Evolutionary conservation across 2,329 filamentous ascomycete species (phyloP), one percentile per base, ranked within the genome.

Genomic region (Cercospora sp.): DNA sequence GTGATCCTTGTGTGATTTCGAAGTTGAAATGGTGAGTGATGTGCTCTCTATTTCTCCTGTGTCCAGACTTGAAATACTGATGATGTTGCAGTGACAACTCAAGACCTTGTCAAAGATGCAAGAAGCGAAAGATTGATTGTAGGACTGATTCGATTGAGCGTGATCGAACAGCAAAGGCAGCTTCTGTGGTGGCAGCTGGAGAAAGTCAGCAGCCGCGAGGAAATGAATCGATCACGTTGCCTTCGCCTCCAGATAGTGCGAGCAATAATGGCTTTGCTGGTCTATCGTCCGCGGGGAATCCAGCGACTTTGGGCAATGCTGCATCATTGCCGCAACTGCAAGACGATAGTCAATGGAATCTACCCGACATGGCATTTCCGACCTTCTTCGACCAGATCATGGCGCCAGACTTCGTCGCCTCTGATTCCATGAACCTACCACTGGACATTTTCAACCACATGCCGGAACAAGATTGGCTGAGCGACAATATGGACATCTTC

Each of bases 1-100:
- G 76, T 63, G 74, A 77, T 65, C 61, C 75, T 3, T 78, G 77
- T 57, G 75, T 77, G 0, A 61, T 73, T 6, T 75, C 77, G 7
- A 78, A 77, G 64, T 69, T 77, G 16, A 78, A 76, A 63, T 78
- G 77, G 55, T 58, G 28, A 18, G 55, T 10, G 9, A n/a, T 58
- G 16, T 58, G 13, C 28, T 55, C 23, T 28, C 28, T 12, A 3
- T 30, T 28, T 30, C 53, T 31, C 30, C 30, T 31, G 31, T 33
- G 12, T 33, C 8, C 10, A 33, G 12, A 31, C n/a, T 30, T 8
- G 8, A 26, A n/a, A 10, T 31, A 18, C 53, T 58, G 53, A 58
- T 58, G 8, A n/a, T 33, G 5, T 20, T 2, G 8, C 26, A 58
- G 55, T 53, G 73, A 77, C 57, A 73, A 78, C 61, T 53, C 64